Base-by-base conservation (phyloP, 176 grass and related monocot species). In the Oryza meyeriana region DNA sequence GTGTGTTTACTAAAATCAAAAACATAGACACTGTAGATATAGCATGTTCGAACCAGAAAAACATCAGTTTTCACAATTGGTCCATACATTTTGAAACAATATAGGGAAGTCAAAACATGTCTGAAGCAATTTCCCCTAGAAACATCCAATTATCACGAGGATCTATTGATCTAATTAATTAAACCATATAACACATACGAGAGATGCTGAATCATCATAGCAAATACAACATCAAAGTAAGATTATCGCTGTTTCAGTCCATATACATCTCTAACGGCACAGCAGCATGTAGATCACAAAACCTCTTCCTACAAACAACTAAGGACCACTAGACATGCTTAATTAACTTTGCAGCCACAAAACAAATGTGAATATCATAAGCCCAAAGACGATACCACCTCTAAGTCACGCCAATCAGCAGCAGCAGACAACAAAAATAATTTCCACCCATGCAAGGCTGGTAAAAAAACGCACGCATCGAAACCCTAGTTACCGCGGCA, bases 401-500 rank as follows among this genome's bases (percentile, higher is more conserved):
- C 52, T 27, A 18, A 6, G 12, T 61, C 24, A 20, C 20, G 61
- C 8, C 27, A 44, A 85, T 40, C 67, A 73, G 58, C 58, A 66
- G 8, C 41, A 25, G 26, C 32, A 30, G 24, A 64, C 24, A 32
- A 61, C 25, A 72, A 50, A 25, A 50, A 26, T 64, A 10, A n/a
- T 28, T 45, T 12, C 44, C 66, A 24, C 26, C 2, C 35, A 57
- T 75, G 42, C n/a, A 18, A 80, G 8, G 31, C 2, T 13, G 24
- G 3, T 16, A 24, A 8, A 64, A 64, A 82, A 69, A 17, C 17
- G 40, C 38, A 61, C 11, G 12, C 39, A 61, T 8, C 65, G 9
- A 84, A 86, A 76, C 25, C 81, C 61, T 79, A 61, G 69, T 1
- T 61, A 45, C 27, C 65, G 17, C 28, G 35, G 0, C 39, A n/a